Evolutionary conservation across 495 filamentous ascomycete genomes (phyloP).

Genomic region (Cercophora samala): DNA sequence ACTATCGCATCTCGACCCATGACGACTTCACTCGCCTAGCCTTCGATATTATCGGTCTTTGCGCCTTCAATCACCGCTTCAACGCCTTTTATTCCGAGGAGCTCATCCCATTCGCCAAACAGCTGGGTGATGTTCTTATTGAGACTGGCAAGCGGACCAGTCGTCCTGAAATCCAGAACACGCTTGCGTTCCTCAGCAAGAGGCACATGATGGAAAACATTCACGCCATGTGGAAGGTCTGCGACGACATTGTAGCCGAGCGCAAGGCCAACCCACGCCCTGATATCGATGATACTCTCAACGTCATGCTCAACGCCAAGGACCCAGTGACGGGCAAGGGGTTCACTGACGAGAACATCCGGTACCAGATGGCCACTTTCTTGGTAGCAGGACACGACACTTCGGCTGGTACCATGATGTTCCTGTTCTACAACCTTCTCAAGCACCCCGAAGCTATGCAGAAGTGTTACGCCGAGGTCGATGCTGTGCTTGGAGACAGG

Average conservation of each 20-base stretch:
- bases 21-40: slow-evolving; percentile 76
- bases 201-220: slow-evolving; percentile 53
- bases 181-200: slow-evolving; percentile 44
- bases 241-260: slow-evolving; percentile 53
- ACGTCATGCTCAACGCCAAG: slow-evolving; percentile 57
- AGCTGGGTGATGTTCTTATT: slow-evolving; percentile 51
- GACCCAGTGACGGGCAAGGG: slow-evolving; percentile 58
- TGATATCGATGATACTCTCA: slow-evolving; percentile 60
- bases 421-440: slow-evolving; percentile 37
- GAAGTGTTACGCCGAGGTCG: slow-evolving; percentile 35
- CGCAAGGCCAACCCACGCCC: slow-evolving; percentile 48
- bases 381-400: slow-evolving; percentile 62
- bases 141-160: slow-evolving; percentile 47
- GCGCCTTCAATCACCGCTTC: slow-evolving; percentile 71
- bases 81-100: slow-evolving; percentile 70
- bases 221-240: slow-evolving; percentile 47
- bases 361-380: slow-evolving; percentile 63
- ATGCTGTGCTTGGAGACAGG: slow-evolving; percentile 53
- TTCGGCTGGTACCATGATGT: slow-evolving; percentile 47
- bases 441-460: slow-evolving; percentile 36
- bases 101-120: slow-evolving; percentile 56
- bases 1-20: slow-evolving; percentile 53
- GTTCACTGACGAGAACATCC: slow-evolving; percentile 53
- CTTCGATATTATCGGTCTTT: slow-evolving; percentile 69
- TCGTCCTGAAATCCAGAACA: slow-evolving; percentile 45